Percentiles rank a stretch among this genome's conserved stretches.
phyloP scores from a whole-genome alignment of 1,139 yeast genomes.

The Suzukiozyma palmioleophila region DNA sequence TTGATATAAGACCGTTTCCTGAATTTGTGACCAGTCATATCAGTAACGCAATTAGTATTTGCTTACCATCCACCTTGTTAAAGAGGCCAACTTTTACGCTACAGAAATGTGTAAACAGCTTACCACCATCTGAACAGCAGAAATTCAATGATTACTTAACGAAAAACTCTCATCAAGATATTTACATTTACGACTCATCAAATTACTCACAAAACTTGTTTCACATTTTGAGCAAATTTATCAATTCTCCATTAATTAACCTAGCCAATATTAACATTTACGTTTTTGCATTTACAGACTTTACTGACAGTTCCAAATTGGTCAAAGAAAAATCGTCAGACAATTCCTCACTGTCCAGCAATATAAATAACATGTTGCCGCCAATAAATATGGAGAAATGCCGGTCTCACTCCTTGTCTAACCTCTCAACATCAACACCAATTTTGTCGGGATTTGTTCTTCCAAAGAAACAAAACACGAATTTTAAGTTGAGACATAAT shows the following conservation, averaged over 20 bases:
- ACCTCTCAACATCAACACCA: constrained; percentile 13
- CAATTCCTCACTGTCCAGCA: neutral
- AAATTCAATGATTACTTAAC: constrained; percentile 15
- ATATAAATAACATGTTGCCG: constrained; percentile 9
- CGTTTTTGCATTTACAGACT: constrained; percentile 5
- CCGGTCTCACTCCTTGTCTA: constrained; percentile 9
- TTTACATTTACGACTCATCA: constrained; percentile 26
- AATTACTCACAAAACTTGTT: constrained; percentile 35
- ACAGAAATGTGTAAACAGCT: constrained; percentile 51
- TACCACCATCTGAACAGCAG: constrained; percentile 42
- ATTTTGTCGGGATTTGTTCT: constrained; percentile 25
- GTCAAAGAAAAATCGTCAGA: neutral
- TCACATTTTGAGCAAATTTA: constrained; percentile 48
- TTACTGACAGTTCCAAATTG: neutral
- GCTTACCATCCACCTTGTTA: constrained; percentile 73
- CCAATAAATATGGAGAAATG: constrained; percentile 8
- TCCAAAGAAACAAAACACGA: constrained; percentile 16
- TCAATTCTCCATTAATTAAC: constrained; percentile 15
- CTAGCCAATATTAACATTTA: constrained; percentile 8
- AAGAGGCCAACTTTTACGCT: constrained; percentile 64
- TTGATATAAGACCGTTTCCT: constrained; percentile 71
- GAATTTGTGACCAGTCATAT: constrained; percentile 54
- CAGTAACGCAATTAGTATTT: constrained; percentile 57
- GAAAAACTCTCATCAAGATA: constrained; percentile 5
- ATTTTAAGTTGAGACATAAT: constrained; percentile 39